Base-by-base conservation (phyloP, 805 yeast genomes). In the Candida incommunis region DNA sequence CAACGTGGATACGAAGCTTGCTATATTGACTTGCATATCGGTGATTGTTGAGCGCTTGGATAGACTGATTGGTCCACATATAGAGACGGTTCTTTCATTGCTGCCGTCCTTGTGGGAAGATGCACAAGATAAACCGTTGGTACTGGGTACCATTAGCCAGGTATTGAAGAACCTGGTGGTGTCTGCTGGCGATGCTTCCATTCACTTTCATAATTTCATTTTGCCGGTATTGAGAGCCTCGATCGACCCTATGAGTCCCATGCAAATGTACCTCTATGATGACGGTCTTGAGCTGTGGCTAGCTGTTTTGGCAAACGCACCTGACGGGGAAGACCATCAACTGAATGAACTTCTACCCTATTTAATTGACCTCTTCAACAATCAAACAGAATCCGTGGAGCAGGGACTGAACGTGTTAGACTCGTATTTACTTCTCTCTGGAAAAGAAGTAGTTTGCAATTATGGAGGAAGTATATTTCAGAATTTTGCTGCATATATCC, bases 221-320 rank as follows among this genome's bases (percentile, higher is more conserved):
- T 53, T 84, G 11, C 92, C 94, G 0, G 63, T 85, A 47, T 69
- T 87, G 22, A 63, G 66, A 11, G 62, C 67, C 4, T 73, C 81
- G 41, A 80, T 92, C 54, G 77, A 83, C 51, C 71, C 78, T 1
- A 65, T 67, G 20, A 73, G 86, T 0, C 70, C 71, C 21, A 68
- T 65, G 44, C 72, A 75, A 48, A 64, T 74, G 2, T 65, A 83
- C 44, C 60, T 88, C 7, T 71, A 80, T 18, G 96, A 88, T 57
- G 96, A 88, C 63, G 95, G 94, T 0, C 77, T 75, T 56, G 94
- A 85, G 46, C 66, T 88, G 37, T 86, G 95, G 95, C 66, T 73
- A n/a, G 68, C 80, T 1, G 59, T 82, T 2, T 58, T 86, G 43
- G 82, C 76, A 50, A 76, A 78, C 49, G 72, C 73, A 3, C 48